Evolutionary conservation across 1,139 yeast genomes (phyloP), one percentile per base, ranked within the genome.

Genomic region (Protomyces macrosporus): DNA sequence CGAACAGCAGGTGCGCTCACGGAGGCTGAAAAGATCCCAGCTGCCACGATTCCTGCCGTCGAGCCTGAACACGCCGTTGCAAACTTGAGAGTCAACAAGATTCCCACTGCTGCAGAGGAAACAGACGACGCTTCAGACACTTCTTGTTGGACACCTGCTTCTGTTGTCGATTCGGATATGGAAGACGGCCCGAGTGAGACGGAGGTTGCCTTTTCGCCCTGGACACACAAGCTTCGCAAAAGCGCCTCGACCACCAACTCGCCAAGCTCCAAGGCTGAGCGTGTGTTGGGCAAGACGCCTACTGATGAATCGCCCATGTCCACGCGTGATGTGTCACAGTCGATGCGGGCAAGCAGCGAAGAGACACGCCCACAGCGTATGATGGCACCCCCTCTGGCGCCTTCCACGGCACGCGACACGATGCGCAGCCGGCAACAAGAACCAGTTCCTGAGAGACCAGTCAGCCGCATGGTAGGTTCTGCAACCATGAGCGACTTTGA

Each of bases 331-430:
- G 40, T 57, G 10, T 57, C 61, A 9, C 55, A 39, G 14, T 48
- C 61, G 7, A 30, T 57, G 53, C 45, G 60, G 34, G 48, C 53
- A 4, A 34, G 60, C 23, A 23, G 14, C 23, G 53, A 45, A 16
- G 52, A 45, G 10, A 10, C 45, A 6, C 58, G 34, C 30, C 12
- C 30, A 3, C 53, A 45, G 14, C 16, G 16, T 16, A 45, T 48
- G 7, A 63, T 52, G 63, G 63, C 58, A 7, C 63, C 63, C 64
- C 63, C 63, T 4, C 33, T 42, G 30, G 65, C 67, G 3, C 72
- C 72, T n/a, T 61, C 72, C 16, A 45, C 58, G 9, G 63, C 63
- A 9, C 34, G 35, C 34, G 63, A 60, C 39, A 54, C 63, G 10
- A 10, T 54, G 9, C 40, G 63, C 6, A 52, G 40, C 33, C 23